phyloP scores from a whole-genome alignment of 2,329 filamentous ascomycete genomes.

The Alternaria triticina region DNA sequence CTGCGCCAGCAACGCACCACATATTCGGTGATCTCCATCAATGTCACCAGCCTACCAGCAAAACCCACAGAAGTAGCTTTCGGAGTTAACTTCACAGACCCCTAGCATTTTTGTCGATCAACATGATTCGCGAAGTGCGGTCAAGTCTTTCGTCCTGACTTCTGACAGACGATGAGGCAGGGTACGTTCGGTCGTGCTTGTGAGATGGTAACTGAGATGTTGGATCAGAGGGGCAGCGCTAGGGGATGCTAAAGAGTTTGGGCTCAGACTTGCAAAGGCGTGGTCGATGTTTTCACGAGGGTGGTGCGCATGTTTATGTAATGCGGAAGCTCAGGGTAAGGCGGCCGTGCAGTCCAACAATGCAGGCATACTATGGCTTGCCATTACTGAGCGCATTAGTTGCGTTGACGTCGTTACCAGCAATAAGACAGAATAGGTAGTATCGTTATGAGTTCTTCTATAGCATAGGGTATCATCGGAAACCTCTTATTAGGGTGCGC shows the following conservation, averaged over 20 bases:
- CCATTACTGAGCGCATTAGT: neutral
- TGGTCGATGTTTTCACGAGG: neutral
- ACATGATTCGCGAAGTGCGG: neutral
- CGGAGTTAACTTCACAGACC: neutral
- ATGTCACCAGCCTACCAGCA: neutral
- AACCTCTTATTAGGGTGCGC: slow-evolving; percentile 12
- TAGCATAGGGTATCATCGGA: slow-evolving; percentile 13
- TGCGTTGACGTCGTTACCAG: neutral
- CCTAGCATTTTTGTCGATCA: neutral
- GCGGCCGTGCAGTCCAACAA: neutral
- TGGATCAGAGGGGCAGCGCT: neutral
- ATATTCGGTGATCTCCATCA: neutral
- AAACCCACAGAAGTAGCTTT: neutral
- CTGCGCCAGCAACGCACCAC: neutral
- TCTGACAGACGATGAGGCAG: neutral
- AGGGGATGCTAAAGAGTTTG: neutral
- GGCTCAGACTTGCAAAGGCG: neutral
- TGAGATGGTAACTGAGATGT: neutral
- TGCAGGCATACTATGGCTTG: neutral
- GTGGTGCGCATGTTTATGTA: neutral
- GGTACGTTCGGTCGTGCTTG: neutral
- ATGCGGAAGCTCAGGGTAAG: neutral
- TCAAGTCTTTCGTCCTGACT: neutral
- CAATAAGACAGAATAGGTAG: neutral
- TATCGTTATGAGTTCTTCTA: slow-evolving; percentile 15